Evolutionary conservation across 2,329 filamentous ascomycete genomes (phyloP).

Genomic region (Aspergillus jensenii): DNA sequence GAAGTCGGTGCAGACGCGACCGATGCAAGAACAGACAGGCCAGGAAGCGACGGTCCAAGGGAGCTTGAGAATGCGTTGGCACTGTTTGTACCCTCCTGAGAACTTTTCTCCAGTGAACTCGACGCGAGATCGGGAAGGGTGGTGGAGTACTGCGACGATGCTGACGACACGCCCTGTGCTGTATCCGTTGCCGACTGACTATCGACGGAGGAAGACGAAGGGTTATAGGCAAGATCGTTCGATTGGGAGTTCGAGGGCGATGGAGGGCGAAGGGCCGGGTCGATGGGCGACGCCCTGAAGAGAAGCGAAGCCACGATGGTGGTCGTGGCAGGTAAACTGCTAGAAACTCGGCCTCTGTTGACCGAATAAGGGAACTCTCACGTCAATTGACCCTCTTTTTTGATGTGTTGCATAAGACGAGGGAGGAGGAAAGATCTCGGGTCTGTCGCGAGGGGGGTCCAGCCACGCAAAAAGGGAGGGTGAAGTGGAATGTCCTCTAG

Average conservation of each 20-base stretch:
- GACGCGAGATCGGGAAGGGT: constrained; percentile 31
- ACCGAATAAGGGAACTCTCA: constrained; percentile 30
- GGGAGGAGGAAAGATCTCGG: constrained; percentile 8
- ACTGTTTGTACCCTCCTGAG: constrained; percentile 24
- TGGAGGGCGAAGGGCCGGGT: constrained; percentile 45
- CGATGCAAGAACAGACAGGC: constrained; percentile 60
- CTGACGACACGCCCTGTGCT: constrained; percentile 52
- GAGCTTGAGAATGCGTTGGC: constrained; percentile 33
- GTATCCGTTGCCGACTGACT: constrained; percentile 42
- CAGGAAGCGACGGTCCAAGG: constrained; percentile 51
- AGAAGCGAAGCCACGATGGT: constrained; percentile 61
- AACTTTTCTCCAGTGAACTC: constrained; percentile 30
- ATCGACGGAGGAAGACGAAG: constrained; percentile 47
- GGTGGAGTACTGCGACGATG: constrained; percentile 51
- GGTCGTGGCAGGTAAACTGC: constrained; percentile 48
- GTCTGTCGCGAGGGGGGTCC: constrained; percentile 16
- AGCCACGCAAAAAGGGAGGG: constrained; percentile 25
- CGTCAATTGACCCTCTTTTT: constrained; percentile 3
- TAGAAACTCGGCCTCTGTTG: constrained; percentile 33
- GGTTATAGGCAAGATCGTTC: constrained; percentile 39
- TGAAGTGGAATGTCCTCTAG: constrained; percentile 18
- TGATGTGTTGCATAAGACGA: neutral
- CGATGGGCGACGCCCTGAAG: constrained; percentile 60
- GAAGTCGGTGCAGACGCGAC: constrained; percentile 54
- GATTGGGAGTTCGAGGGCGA: constrained; percentile 45